phyloP scores from a whole-genome alignment of 805 yeast species.

The Wickerhamomyces canadensis region DNA sequence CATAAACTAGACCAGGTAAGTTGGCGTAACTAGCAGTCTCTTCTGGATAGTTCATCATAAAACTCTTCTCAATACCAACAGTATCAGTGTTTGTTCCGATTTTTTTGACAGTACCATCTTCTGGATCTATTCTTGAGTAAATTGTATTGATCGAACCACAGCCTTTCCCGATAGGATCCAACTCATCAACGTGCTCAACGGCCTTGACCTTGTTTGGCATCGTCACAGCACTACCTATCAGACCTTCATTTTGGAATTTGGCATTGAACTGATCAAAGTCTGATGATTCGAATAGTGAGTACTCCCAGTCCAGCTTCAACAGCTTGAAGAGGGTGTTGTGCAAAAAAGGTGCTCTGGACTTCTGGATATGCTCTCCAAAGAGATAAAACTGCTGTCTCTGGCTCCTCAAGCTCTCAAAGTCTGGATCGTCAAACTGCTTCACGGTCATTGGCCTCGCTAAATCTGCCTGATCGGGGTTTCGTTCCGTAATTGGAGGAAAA shows the following conservation, averaged over 20 bases:
- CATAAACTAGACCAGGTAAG: conserved; percentile 20
- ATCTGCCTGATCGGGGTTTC: too few relatives aligned
- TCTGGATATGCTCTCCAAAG: conserved; percentile 20
- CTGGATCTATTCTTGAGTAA: conserved; percentile 11
- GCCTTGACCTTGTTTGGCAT: conserved; percentile 24
- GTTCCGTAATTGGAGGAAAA: too few relatives aligned
- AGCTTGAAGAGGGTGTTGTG: conserved; percentile 19
- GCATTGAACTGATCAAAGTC: conserved; percentile 12
- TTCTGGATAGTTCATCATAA: conserved; percentile 16
- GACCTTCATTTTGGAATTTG: conserved; percentile 7
- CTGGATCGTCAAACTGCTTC: conserved; percentile 1
- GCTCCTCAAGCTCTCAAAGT: conserved; percentile 1
- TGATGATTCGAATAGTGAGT: conserved; percentile 18
- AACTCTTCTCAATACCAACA: conserved; percentile 19
- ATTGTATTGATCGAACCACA: conserved; percentile 25
- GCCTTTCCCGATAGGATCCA: conserved; percentile 20
- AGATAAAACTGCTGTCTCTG: conserved; percentile 15
- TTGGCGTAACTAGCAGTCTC: conserved; percentile 10
- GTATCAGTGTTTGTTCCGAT: conserved; percentile 25
- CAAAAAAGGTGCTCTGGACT: conserved; percentile 20
- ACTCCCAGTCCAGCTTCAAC: conserved; percentile 17
- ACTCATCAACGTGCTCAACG: conserved; percentile 14
- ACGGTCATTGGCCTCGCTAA: too few relatives aligned
- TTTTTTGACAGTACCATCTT: conserved; percentile 6
- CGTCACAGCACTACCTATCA: conserved; percentile 21